Base-by-base conservation (phyloP, 495 filamentous ascomycete species). In the Bryoglossum gracile region DNA sequence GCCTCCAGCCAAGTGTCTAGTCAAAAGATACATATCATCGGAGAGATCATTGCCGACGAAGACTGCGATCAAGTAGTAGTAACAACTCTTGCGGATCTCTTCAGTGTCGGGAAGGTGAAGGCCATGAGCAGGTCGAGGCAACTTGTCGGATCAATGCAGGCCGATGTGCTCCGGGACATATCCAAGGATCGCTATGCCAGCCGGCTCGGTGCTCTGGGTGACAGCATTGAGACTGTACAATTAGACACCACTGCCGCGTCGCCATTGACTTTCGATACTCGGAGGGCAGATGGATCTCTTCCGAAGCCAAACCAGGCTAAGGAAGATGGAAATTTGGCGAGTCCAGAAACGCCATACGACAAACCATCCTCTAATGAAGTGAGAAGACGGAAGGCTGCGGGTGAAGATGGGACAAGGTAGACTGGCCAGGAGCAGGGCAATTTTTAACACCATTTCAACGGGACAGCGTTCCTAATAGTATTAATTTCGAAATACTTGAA, bases 21-120 rank as follows among this genome's bases (percentile, higher is more conserved):
- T 39, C 56, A 60, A 52, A 67, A 67, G 39, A 60, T 58, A 52
- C 60, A 60, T 45, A 57, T 47, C 41, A 28, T 63, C 41, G 62
- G 60, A 18, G 62, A 67, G 48, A 52, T 57, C 19, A 50, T 65
- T 59, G 60, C 64, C 22, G 62, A 64, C 38, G 58, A 54, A 26
- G 53, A 64, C 40, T 53, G 62, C 48, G 64, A 65, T 50, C 62
- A 65, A 60, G 56, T 63, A 19, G 62, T 65, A 50, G 51, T 67
- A 56, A 67, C 49, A 50, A 65, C 60, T 19, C 53, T 67, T 43
- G 58, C 60, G 32, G 60, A 63, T 60, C 55, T 65, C 48, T 67
- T 67, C 48, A 49, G 62, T 51, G 51, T 67, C 36, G 48, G 54
- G 40, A 63, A 60, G 53, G 60, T 50, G 32, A 42, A 49, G 37